A percentile compares a stretch with the other conserved stretches of the same genome.
These are phyloP conservation scores for Pythium phragmitis DNA, from an alignment of 352 stramenopile genomes.

Conservation along the genomic window DNA sequence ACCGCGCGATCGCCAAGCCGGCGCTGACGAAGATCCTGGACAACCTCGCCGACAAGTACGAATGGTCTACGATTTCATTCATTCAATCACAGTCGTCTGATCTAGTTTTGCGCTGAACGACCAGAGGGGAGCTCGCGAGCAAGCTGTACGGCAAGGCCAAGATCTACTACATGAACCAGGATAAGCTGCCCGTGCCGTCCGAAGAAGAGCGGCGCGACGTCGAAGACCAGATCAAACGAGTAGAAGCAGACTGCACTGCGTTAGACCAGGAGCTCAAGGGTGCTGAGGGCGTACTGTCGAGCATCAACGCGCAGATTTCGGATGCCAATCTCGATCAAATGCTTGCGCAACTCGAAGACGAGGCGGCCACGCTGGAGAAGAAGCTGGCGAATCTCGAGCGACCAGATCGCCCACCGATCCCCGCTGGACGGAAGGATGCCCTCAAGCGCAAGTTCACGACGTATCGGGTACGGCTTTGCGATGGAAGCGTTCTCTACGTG, in stretches of 20 bases:
- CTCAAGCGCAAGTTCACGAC: conserved; percentile 67
- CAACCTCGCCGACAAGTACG: conserved; percentile 51
- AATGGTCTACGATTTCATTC: too few relatives aligned
- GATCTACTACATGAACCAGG: conserved; percentile 86
- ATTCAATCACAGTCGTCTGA: too few relatives aligned
- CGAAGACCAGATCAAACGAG: conserved; percentile 53
- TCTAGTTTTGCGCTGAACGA: too few relatives aligned
- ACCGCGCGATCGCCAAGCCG: conserved; percentile 67
- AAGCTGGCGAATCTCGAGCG: conserved; percentile 54
- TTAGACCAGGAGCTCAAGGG: conserved; percentile 62
- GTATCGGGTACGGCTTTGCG: conserved; percentile 40
- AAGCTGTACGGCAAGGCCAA: conserved; percentile 83
- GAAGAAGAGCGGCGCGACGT: conserved; percentile 37
- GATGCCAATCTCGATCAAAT: conserved; percentile 55
- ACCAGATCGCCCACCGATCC: conserved; percentile 39
- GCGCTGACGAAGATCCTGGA: conserved; percentile 78
- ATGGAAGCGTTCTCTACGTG: too few relatives aligned
- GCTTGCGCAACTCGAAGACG: conserved; percentile 46
- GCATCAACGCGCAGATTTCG: conserved; percentile 64
- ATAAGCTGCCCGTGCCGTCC: conserved; percentile 58
- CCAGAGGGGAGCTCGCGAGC: conserved; percentile 46
- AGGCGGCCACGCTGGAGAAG: conserved; percentile 36
- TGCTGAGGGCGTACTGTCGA: conserved; percentile 39
- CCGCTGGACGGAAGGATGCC: conserved; percentile 57
- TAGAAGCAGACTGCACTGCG: conserved; percentile 42